Base-by-base conservation (phyloP, 768 basidiomycete species). In the Xerocomellus dryophilus region DNA sequence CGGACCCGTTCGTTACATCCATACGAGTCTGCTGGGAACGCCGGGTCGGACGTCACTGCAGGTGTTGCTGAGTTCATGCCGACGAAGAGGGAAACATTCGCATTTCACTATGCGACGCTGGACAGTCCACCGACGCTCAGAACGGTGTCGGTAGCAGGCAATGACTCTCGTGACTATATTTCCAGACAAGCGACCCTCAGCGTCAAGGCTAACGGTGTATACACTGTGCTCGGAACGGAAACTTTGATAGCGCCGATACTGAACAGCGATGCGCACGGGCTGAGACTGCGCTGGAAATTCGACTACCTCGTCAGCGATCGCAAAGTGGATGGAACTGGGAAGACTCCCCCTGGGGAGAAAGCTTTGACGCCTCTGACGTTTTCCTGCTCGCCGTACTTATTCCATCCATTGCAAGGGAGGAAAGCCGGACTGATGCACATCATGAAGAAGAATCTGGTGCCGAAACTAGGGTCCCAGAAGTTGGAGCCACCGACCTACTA, bases 241-340 rank as follows among this genome's bases (percentile, higher is more conserved):
- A 71, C 75, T 14, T 63, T 70, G 17, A 15, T 51, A 23, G 43
- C 58, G 36, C 41, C 61, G 36, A 58, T 61, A 11, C 55, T 54
- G 10, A 62, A 63, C 36, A 36, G 54, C 34, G 62, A 68, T 27
- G 47, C 43, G 8, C 56, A 44, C 7, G 68, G 58, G 9, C 35
- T 66, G 20, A 81, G 78, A 52, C 71, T 90, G 17, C 72, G 73
- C 21, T 93, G 92, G 93, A 81, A 81, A 51, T 86, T 94, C 58
- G 86, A 89, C 51, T 94, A 94, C 65, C 63, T 84, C 31, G 86
- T 94, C 10, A 80, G 81, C 38, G 83, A 90, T 58, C 76, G 82
- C 31, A 69, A 74, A 49, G 70, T 71, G 21, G 76, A 80, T 21
- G 66, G 66, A 7, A 73, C 76, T 5, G 80, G 81, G 21, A 77